These are phyloP conservation scores for Candida ovalis DNA, from an alignment of 805 yeast species.

Conservation along the genomic window DNA sequence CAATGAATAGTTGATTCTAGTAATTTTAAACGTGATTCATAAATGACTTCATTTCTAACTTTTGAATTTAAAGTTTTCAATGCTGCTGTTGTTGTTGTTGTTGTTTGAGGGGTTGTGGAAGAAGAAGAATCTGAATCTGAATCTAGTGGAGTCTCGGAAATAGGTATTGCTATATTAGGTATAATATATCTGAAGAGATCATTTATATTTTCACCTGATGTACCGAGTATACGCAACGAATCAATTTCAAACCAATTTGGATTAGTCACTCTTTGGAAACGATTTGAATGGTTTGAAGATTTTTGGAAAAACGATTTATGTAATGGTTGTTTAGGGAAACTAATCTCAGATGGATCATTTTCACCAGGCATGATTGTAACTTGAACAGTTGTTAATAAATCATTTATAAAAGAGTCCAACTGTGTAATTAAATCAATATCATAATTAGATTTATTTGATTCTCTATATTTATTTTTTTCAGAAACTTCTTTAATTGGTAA, in stretches of 20 bases:
- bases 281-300: conserved; percentile 30
- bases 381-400: conserved; percentile 56
- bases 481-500: conserved; percentile 23
- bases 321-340: conserved; percentile 88
- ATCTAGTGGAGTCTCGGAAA: conserved; percentile 1
- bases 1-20: conserved; percentile 70
- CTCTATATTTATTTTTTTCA: conserved; percentile 41
- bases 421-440: conserved; percentile 43
- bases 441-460: conserved; percentile 51
- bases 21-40: conserved; percentile 53
- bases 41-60: conserved; percentile 35
- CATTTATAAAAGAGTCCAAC: conserved; percentile 58
- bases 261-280: conserved; percentile 53
- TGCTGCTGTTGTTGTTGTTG: neutral
- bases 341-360: conserved; percentile 77
- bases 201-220: conserved; percentile 80
- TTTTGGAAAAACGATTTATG: conserved; percentile 67
- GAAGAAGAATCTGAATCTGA: too few species aligned
- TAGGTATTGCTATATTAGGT: conserved; percentile 33
- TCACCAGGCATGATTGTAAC: conserved; percentile 82
- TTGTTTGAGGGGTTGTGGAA: too few species aligned
- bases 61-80: conserved; percentile 1
- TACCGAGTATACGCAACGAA: conserved; percentile 58
- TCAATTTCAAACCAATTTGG: conserved; percentile 69
- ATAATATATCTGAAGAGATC: conserved; percentile 70